Evolutionary conservation across 208 protist species (phyloP), one percentile per base, ranked within the genome.

Genomic region (Leishmania turanica): DNA sequence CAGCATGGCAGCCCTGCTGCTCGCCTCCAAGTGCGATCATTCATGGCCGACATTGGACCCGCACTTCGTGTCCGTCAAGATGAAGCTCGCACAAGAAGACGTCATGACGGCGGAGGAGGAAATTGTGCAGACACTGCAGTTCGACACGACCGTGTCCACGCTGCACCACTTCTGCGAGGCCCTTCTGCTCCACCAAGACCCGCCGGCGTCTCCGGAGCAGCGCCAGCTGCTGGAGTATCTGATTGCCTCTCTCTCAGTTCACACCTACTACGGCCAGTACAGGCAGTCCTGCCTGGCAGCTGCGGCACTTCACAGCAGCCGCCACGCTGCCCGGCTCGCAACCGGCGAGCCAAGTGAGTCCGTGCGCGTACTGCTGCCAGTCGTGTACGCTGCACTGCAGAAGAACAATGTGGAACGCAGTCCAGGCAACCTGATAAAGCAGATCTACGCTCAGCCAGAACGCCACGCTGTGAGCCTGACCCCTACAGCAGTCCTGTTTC

Each of bases 21-120:
- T 99, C 24, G 99, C 99, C 27, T 96, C 97, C 53, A 99, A 99
- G 93, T 99, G 97, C 87, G 99, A 99, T 82, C 99, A 99, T 85
- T 99, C 99, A 77, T 99, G 98, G 89, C 91, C 98, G 37, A 97
- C 99, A 56, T 90, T 99, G 27, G 93, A 98, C 53, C 82, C 82
- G 0, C 77, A 70, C 66, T 86, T 86, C 37, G 74, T 86, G 9
- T 96, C 98, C 34, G 88, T 91, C 7, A 97, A 96, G 73, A 93
- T 98, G 60, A 95, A 96, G 17, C 99, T 99, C 77, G 92, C 87
- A 1, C 69, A 87, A 42, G 88, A 88, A 5, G 82, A 89, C n/a
- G 77, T 98, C 17, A 74, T 91, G 54, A 49, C 78, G 6, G 85
- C 88, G 6, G 93, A 96, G 80, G 79, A 87, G 76, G 75, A 84